Base-by-base conservation (phyloP, 148 eudicot genomes). In the Hydrangea macrophylla region DNA sequence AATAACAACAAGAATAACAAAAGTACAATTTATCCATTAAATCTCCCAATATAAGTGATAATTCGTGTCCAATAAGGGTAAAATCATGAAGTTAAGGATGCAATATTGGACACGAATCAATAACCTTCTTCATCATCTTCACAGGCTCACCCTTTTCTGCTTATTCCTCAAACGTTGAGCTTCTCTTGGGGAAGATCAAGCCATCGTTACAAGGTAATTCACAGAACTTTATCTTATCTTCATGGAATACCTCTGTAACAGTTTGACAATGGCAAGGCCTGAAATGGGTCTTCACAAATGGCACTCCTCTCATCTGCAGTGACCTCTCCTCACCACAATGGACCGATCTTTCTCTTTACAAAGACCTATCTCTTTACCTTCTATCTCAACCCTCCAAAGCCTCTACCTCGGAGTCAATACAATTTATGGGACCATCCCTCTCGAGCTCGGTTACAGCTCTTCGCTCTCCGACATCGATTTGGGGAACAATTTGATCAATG, bases 181-280 rank as follows among this genome's bases (percentile, higher is more conserved):
- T 92, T 20, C 73, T 92, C 1, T 32, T 92, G 2, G 57, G 24
- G 69, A 90, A 86, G 69, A 80, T 92, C 67, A 92, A 92, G 44
- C 90, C 92, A 7, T 55, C 88, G 6, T 76, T 92, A 92, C n/a
- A n/a, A n/a, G n/a, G n/a, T n/a, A n/a, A n/a, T n/a, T n/a, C n/a
- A n/a, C n/a, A n/a, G n/a, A n/a, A 85, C 70, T 58, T 85, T 7
- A 59, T 88, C 2, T 62, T 92, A 17, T 72, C 82, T 30, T 74
- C 94, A 39, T 92, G 98, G 98, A 86, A 86, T 68, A 71, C 74
- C 20, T 79, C 78, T 25, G 56, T 70, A 1, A 94, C 98, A 1
- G 82, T 92, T 45, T 92, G 98, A 31, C 94, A 92, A 79, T 92
- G 98, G 96, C 70, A 83, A 9, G 98, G 98, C 12, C 81, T 92